Evolutionary conservation across 768 basidiomycete genomes (phyloP), one percentile per base, ranked within the genome.

Genomic region (Russula compacta): DNA sequence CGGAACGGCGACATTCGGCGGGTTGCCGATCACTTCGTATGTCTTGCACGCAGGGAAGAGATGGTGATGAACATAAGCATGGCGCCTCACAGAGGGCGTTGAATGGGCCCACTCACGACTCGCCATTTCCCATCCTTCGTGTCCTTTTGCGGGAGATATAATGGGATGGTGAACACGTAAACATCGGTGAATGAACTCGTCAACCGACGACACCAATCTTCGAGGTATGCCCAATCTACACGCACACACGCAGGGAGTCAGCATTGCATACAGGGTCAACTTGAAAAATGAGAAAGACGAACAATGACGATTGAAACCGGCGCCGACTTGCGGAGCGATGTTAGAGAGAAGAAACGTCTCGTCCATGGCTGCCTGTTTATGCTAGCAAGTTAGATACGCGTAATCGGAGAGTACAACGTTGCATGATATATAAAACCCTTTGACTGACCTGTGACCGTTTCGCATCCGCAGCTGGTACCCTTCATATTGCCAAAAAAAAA

Each of bases 251-350:
- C 9, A 38, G 12, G 14, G 11, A 52, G 46, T 43, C 47, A 66
- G 43, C 36, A 47, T 15, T n/a, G 32, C 29, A 49, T 11, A 39
- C 19, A 8, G 8, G 8, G 35, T 8, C 21, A 50, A 39, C 21
- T 29, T 29, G 12, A 8, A 14, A 33, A 14, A 19, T 2, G 2
- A 17, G 53, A 42, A 38, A 12, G 15, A 77, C 84, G 63, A 67
- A 94, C 95, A 99, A 70, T 98, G 94, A 57, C 97, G 80, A 70
- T 98, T 99, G 78, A 98, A 99, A 0, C 95, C 97, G 43, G 83
- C 91, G 1, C 97, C 97, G 29, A 99, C 93, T 79, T 99, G 97
- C 46, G 97, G 97, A 5, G 97, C 95, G 55, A 99, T 97, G 69
- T 99, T 99, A 0, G 92, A 86, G 48, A 99, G 74, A 39, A 92